Percentiles rank a stretch among this genome's conserved stretches.
phyloP scores from a whole-genome alignment of 164 flowering plant species.

The Protea cynaroides region DNA sequence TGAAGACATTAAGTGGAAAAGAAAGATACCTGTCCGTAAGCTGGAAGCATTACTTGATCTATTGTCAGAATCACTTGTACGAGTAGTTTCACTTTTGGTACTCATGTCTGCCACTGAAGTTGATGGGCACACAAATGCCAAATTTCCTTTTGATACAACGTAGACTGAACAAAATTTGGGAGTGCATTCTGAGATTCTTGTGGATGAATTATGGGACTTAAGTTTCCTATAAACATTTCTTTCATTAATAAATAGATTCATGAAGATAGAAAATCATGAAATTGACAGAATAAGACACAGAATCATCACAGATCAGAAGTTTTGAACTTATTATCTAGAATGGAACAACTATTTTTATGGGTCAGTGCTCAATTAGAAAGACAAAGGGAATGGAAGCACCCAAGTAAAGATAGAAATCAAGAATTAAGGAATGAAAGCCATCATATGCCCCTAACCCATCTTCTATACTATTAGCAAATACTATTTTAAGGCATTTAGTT shows the following conservation, averaged over 20 bases:
- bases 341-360: too few species aligned
- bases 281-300: neutral
- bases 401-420: neutral
- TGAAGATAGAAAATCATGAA: neutral
- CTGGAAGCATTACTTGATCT: constrained; percentile 32
- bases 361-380: neutral
- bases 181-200: constrained; percentile 51
- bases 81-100: constrained; percentile 29
- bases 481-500: neutral
- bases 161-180: constrained; percentile 73
- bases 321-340: too few species aligned
- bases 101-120: constrained; percentile 33
- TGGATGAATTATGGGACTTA: too few species aligned
- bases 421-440: too few species aligned
- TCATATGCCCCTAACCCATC: too few species aligned
- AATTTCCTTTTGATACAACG: constrained; percentile 62
- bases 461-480: neutral
- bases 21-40: constrained; percentile 30
- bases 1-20: neutral
- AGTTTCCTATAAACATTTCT: too few species aligned
- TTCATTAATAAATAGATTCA: neutral
- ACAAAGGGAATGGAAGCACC: neutral
- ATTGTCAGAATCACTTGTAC: constrained; percentile 22
- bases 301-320: too few species aligned
- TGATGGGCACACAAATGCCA: constrained; percentile 55